phyloP scores from a whole-genome alignment of 148 eudicot genomes.

The Mesembryanthemum crystallinum region DNA sequence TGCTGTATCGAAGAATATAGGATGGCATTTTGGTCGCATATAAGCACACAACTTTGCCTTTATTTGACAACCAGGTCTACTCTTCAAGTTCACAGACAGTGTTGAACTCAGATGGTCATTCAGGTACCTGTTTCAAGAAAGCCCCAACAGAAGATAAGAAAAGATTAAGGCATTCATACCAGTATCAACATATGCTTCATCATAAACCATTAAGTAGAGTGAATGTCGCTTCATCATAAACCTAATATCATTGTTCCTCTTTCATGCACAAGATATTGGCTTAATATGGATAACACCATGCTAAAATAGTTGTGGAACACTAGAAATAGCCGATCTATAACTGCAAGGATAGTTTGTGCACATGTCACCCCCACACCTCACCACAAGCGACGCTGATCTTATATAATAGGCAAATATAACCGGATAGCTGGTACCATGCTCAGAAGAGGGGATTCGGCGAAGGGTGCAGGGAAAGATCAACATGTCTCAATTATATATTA shows the following conservation, averaged over 20 bases:
- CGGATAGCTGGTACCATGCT: neutral
- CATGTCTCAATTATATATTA: neutral
- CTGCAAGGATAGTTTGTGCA: neutral
- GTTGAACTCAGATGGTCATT: conserved; percentile 59
- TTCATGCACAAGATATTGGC: neutral
- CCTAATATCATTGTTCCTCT: neutral
- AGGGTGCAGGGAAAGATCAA: neutral
- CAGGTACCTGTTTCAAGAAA: conserved; percentile 50
- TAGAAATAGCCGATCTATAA: neutral
- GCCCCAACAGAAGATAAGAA: neutral
- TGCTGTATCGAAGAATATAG: conserved; percentile 69
- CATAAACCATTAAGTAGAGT: too few relatives aligned
- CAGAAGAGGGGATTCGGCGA: neutral
- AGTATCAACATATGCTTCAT: neutral
- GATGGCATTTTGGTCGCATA: conserved; percentile 83
- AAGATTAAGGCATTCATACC: neutral
- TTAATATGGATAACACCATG: neutral
- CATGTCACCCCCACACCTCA: too few relatives aligned
- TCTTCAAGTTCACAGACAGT: conserved; percentile 60
- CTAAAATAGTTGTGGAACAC: neutral
- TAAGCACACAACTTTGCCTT: conserved; percentile 64
- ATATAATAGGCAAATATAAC: neutral
- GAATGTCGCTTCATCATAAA: neutral
- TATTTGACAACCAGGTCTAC: conserved; percentile 44
- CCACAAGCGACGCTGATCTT: neutral